Conservation (phyloP, 768 basidiomycete species). For the Cystoderma amianthinum region DNA sequence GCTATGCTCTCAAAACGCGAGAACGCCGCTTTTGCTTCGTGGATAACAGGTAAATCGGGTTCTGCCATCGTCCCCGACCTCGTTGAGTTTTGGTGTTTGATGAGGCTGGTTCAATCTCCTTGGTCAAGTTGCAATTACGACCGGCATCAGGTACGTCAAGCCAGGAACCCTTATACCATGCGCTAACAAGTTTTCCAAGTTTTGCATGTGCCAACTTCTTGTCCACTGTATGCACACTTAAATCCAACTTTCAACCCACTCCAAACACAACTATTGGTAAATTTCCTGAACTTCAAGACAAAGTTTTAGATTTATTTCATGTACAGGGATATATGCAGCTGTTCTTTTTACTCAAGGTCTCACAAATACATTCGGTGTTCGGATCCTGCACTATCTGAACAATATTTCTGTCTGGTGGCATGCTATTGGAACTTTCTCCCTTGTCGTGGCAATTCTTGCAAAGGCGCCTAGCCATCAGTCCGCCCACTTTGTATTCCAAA, state of each 20-base stretch:
- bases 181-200: constrained; percentile 24
- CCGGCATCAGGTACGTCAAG: constrained; percentile 52
- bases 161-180: neutral
- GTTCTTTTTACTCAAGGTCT: constrained; percentile 62
- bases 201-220: constrained; percentile 66
- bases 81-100: neutral
- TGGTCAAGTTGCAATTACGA: constrained; percentile 73
- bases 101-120: constrained; percentile 66
- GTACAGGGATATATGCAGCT: constrained; percentile 50
- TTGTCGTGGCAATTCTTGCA: constrained; percentile 64
- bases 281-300: neutral
- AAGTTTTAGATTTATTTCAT: neutral
- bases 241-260: constrained; percentile 50
- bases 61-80: too few relatives aligned
- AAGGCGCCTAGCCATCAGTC: constrained; percentile 68
- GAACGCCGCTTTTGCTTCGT: constrained; percentile 60
- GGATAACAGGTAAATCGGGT: constrained; percentile 60
- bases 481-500: constrained; percentile 61
- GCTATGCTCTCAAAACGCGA: constrained; percentile 59
- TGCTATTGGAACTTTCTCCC: constrained; percentile 57
- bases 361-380: constrained; percentile 73
- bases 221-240: constrained; percentile 54
- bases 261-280: constrained; percentile 55
- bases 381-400: constrained; percentile 57
- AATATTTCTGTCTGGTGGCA: constrained; percentile 75